A percentile compares a stretch with the other conserved stretches of the same genome.
These are phyloP conservation scores for Wickerhamomyces rabaulensis DNA, from an alignment of 805 yeast species.

Conservation along the genomic window DNA sequence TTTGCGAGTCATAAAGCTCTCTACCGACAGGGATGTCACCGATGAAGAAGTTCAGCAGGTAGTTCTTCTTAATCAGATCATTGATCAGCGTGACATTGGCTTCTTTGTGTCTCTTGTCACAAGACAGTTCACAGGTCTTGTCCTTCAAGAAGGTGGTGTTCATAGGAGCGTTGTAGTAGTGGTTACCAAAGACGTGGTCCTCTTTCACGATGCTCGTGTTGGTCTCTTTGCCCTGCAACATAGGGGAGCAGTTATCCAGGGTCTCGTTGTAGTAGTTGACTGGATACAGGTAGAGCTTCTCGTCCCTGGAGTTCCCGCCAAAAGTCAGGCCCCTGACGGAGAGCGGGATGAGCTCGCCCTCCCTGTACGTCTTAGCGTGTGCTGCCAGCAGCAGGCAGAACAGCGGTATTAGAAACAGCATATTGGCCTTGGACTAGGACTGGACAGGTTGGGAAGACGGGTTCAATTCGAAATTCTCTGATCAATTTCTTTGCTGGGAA, in stretches of 20 bases:
- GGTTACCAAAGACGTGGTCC: constrained; percentile 14
- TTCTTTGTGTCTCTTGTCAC: constrained; percentile 16
- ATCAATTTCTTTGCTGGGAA: no score
- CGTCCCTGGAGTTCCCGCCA: constrained; percentile 23
- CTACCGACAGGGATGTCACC: constrained; percentile 28
- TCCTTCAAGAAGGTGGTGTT: constrained; percentile 14
- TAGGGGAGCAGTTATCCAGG: constrained; percentile 16
- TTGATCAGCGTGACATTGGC: constrained; percentile 23
- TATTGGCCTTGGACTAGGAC: no score
- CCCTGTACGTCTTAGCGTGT: constrained; percentile 4
- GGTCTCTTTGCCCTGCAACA: constrained; percentile 5
- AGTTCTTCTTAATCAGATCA: constrained; percentile 24
- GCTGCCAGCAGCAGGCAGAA: background rate
- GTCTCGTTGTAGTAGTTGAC: constrained; percentile 21
- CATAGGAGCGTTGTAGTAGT: constrained; percentile 17
- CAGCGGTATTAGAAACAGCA: background rate
- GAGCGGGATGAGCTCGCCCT: constrained; percentile 16
- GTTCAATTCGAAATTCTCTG: no score
- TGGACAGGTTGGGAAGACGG: no score
- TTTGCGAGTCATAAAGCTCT: constrained; percentile 24
- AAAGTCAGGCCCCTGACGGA: constrained; percentile 21
- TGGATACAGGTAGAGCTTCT: constrained; percentile 21
- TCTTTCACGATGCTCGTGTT: constrained; percentile 2
- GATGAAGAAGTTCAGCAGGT: constrained; percentile 24
- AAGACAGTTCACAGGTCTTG: constrained; percentile 10